Base-by-base conservation (phyloP, 148 eudicot species). In the Selenicereus undatus region DNA sequence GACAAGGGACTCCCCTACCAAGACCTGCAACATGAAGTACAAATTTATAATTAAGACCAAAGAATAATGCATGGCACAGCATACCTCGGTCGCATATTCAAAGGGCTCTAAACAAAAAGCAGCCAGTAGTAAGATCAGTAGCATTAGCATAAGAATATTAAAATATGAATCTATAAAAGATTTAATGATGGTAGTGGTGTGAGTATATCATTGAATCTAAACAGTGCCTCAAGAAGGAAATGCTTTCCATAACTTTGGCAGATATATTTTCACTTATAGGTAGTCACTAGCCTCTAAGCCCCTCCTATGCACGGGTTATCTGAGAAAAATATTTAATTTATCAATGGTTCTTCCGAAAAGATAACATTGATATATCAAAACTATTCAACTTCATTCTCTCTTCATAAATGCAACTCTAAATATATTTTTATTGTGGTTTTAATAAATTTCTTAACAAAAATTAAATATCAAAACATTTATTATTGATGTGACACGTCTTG, bases 1-100 rank as follows among this genome's bases (percentile, higher is more conserved):
- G 79, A 96, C 98, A 58, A 96, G 83, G 22, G 99, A 96, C 80
- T 96, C 99, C 64, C 99, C 99, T 30, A 96, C 99, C 89, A 96
- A 80, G 69, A 96, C 97, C 99, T 95, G 91, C 81, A 86, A 71
- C 13, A 76, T 26, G 26, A 75, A 32, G 1, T 74, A n/a, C n/a
- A n/a, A n/a, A n/a, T n/a, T n/a, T n/a, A 27, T 39, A 16, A 17
- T 50, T 78, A 20, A 81, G 58, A 81, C 51, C 26, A 71, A 35
- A 45, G 24, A 42, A 65, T 69, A 45, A 16, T 62, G 12, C 20
- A 18, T 13, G 39, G 18, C 5, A 36, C 52, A 30, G 13, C 27
- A 74, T 18, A 66, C 26, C 62, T 48, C 14, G 10, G 52, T 29
- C 68, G 21, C 24, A 42, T 36, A 29, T 11, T 35, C 54, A 51